Percentiles rank a stretch among this genome's conserved stretches.
phyloP scores from a whole-genome alignment of 805 yeast genomes.

The Starmera quercuum region DNA sequence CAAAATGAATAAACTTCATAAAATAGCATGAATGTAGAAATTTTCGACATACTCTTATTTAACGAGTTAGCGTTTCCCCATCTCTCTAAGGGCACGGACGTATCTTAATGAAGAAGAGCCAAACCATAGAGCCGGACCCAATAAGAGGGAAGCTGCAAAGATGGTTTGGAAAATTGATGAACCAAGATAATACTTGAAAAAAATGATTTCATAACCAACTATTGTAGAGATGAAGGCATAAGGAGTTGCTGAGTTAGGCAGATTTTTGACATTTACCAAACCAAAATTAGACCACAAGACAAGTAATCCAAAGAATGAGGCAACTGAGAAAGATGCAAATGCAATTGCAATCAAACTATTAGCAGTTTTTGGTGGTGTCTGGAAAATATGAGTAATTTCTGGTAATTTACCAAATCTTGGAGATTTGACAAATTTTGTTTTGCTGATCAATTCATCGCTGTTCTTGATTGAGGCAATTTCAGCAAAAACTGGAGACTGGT shows the following conservation, averaged over 20 bases:
- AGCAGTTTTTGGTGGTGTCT: conserved; percentile 15
- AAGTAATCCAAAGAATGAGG: conserved; percentile 8
- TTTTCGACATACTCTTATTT: background rate
- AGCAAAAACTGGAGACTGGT: conserved; percentile 1
- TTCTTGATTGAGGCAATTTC: conserved; percentile 15
- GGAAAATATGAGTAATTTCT: conserved; percentile 21
- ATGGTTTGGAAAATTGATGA: conserved; percentile 16
- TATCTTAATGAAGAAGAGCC: conserved; percentile 20
- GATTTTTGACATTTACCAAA: conserved; percentile 16
- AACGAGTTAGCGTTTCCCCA: conserved; percentile 19
- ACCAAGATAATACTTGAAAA: conserved; percentile 19
- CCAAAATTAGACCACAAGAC: conserved; percentile 12
- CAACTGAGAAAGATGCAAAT: conserved; percentile 11
- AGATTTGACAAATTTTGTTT: conserved; percentile 8
- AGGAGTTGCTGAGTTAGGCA: conserved; percentile 8
- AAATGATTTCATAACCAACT: conserved; percentile 15
- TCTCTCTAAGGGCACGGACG: conserved; percentile 18
- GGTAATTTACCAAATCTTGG: conserved; percentile 15
- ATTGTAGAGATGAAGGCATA: conserved; percentile 13
- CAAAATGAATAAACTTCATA: background rate
- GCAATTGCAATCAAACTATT: conserved; percentile 10
- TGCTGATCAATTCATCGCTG: conserved; percentile 9
- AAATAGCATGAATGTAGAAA: background rate
- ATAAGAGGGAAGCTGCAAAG: conserved; percentile 9
- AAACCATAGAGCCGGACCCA: conserved; percentile 20